Conservation (phyloP, 805 yeast species). For the Kodamaea lidongshanica region DNA sequence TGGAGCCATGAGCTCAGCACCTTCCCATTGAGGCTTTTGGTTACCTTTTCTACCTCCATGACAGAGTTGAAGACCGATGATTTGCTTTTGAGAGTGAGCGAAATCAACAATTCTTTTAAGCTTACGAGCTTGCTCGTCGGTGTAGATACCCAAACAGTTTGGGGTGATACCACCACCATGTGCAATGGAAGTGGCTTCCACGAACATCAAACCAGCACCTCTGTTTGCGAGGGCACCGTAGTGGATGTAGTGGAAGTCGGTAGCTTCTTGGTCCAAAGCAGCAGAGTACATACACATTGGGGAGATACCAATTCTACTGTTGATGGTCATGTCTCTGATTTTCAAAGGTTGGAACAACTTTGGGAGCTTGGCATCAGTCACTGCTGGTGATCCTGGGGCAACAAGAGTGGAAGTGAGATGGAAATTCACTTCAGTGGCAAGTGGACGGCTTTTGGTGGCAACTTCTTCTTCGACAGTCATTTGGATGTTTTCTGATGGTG, state of each 20-base stretch:
- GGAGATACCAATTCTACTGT: constrained; percentile 50
- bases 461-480: too few relatives aligned
- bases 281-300: constrained; percentile 54
- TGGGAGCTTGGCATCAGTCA: constrained; percentile 20
- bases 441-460: too few relatives aligned
- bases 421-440: too few relatives aligned
- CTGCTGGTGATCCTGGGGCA: too few relatives aligned
- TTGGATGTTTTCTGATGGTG: too few relatives aligned
- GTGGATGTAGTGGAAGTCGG: constrained; percentile 44
- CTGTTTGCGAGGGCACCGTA: constrained; percentile 42
- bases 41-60: constrained; percentile 49
- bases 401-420: too few relatives aligned
- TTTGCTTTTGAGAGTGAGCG: constrained; percentile 39
- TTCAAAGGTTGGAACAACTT: constrained; percentile 38
- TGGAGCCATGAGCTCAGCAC: constrained; percentile 24
- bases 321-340: constrained; percentile 34
- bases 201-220: constrained; percentile 45
- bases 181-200: constrained; percentile 41
- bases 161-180: constrained; percentile 39
- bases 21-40: constrained; percentile 25
- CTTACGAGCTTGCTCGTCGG: constrained; percentile 41
- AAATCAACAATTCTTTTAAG: constrained; percentile 38
- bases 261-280: constrained; percentile 31
- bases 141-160: constrained; percentile 46
- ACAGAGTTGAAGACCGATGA: constrained; percentile 48